Conservation (phyloP, 176 grass and related monocot species). For the Chrysopogon serrulatus region DNA sequence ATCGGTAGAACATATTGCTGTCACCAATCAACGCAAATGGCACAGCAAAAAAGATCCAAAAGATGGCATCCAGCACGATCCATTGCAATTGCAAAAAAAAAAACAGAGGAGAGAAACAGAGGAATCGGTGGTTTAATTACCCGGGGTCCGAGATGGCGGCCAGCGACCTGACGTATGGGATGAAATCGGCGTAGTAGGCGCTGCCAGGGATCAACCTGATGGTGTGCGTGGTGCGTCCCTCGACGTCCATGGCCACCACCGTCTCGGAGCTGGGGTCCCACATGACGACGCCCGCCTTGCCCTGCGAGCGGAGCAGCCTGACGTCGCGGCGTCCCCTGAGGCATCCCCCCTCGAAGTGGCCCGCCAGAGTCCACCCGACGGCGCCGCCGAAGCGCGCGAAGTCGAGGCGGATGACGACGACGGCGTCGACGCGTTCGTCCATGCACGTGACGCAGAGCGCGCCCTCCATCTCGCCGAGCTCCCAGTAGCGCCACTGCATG, state of each 20-base stretch:
- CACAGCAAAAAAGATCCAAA: not conserved
- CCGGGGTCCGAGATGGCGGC: conserved; percentile 26
- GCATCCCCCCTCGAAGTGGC: not conserved
- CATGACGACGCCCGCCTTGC: conserved; percentile 32
- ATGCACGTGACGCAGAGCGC: conserved; percentile 22
- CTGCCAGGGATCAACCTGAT: not conserved
- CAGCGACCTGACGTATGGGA: conserved; percentile 49
- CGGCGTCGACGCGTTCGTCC: not conserved
- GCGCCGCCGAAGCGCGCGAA: not conserved
- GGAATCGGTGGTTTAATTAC: conserved; percentile 14
- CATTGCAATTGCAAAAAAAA: not conserved
- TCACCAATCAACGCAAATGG: not conserved
- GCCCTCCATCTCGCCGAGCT: conserved; percentile 65
- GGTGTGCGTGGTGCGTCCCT: conserved; percentile 17
- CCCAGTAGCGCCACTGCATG: not conserved
- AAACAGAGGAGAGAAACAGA: not conserved
- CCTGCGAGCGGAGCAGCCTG: conserved; percentile 35
- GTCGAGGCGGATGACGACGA: not conserved
- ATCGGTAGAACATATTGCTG: not conserved
- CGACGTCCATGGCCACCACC: conserved; percentile 33
- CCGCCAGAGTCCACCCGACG: not conserved
- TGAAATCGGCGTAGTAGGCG: conserved; percentile 20
- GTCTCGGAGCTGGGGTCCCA: not conserved
- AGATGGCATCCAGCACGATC: no score
- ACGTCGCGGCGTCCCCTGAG: conserved; percentile 12